phyloP scores from a whole-genome alignment of 306 rosid species.

The Corylus heterophylla region DNA sequence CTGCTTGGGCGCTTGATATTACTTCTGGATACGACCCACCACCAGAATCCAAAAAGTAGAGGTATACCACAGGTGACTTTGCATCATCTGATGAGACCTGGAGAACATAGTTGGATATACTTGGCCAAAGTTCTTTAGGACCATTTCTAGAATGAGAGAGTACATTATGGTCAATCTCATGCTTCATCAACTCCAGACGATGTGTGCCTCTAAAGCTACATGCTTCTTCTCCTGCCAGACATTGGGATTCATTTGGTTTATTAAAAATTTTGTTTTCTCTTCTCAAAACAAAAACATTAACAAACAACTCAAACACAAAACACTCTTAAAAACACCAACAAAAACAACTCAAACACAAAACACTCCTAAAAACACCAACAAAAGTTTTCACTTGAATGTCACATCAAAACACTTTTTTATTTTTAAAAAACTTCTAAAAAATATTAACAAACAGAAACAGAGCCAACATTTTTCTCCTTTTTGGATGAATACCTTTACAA shows the following conservation, averaged over 20 bases:
- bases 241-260: background rate
- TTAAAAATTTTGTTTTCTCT: no score
- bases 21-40: slow-evolving; percentile 91
- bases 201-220: slow-evolving; percentile 75
- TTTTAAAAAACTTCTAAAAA: no score
- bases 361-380: no score
- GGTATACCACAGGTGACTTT: slow-evolving; percentile 52
- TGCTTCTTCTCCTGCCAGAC: slow-evolving; percentile 43
- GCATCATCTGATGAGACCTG: slow-evolving; percentile 49
- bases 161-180: slow-evolving; percentile 44
- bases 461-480: no score
- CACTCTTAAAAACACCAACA: no score
- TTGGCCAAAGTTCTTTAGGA: slow-evolving; percentile 77
- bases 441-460: no score
- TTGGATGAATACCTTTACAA: no score
- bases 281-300: no score
- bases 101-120: slow-evolving; percentile 75
- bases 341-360: no score
- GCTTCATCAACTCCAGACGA: slow-evolving; percentile 57
- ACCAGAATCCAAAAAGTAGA: slow-evolving; percentile 87
- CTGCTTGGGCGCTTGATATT: slow-evolving; percentile 62
- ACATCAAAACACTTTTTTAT: no score
- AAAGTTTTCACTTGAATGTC: no score
- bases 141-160: slow-evolving; percentile 59
- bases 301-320: no score